A percentile compares a stretch with the other conserved stretches of the same genome.
Evolutionary conservation across 2,329 filamentous ascomycete genomes (phyloP).

Genomic region (Anthostomella pinea): DNA sequence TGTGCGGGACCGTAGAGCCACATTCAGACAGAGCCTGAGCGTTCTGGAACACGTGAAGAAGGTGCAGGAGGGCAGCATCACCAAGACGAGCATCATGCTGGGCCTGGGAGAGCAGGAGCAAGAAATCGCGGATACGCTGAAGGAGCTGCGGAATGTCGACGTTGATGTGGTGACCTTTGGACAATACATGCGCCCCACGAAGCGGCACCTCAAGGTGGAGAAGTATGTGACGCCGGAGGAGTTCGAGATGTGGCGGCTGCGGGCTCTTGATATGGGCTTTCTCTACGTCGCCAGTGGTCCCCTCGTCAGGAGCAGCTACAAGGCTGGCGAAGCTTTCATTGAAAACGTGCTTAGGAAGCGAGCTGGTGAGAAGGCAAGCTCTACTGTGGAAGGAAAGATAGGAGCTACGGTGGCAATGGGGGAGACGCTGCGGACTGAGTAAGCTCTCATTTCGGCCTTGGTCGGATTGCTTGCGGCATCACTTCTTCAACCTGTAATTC

Average conservation of each 20-base stretch:
- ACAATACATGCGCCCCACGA: constrained; percentile 99
- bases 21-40: constrained; percentile 77
- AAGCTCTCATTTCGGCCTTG: constrained; percentile 2
- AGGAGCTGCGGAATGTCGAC: constrained; percentile 72
- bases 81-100: constrained; percentile 98
- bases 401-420: constrained; percentile 22
- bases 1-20: constrained; percentile 85
- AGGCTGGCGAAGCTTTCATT: constrained; percentile 97
- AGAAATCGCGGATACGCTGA: constrained; percentile 76
- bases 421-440: constrained; percentile 16
- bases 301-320: constrained; percentile 91
- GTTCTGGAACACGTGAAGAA: constrained; percentile 82
- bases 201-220: constrained; percentile 94
- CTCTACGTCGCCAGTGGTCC: constrained; percentile 94
- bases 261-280: constrained; percentile 92
- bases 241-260: constrained; percentile 88
- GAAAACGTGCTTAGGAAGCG: constrained; percentile 95
- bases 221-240: constrained; percentile 89
- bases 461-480: not conserved
- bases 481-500: constrained; percentile 16
- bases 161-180: constrained; percentile 98
- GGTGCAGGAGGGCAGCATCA: constrained; percentile 74
- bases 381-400: constrained; percentile 16
- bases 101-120: constrained; percentile 89
- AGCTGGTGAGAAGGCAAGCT: constrained; percentile 40